A percentile compares a stretch with the other conserved stretches of the same genome.
These are phyloP conservation scores for Gremmenia infestans DNA, from an alignment of 2,329 filamentous ascomycete genomes.

Conservation along the genomic window DNA sequence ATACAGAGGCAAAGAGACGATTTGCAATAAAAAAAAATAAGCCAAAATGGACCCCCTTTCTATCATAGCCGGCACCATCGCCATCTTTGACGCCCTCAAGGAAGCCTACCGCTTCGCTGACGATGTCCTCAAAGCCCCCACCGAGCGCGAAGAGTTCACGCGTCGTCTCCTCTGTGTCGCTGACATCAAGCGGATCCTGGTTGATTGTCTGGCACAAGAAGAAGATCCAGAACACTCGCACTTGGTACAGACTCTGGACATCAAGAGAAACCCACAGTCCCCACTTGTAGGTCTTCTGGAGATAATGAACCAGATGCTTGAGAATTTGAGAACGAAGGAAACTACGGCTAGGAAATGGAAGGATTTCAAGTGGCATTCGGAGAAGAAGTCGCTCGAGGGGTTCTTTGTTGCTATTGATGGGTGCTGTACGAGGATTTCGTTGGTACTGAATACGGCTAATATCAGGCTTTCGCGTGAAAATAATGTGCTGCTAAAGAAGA, in stretches of 20 bases:
- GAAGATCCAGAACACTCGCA: slow-evolving; percentile 2
- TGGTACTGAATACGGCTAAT: background rate
- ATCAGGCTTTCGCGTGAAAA: background rate
- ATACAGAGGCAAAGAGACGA: no score
- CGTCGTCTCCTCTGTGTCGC: slow-evolving; percentile 7
- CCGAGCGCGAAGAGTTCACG: slow-evolving; percentile 11
- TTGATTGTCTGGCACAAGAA: background rate
- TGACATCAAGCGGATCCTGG: background rate
- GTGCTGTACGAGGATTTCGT: slow-evolving; percentile 7
- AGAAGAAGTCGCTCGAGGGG: slow-evolving; percentile 11
- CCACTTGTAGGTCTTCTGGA: slow-evolving; percentile 5
- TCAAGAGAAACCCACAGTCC: background rate
- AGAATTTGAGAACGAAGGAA: slow-evolving; percentile 1
- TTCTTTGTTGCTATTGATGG: slow-evolving; percentile 8
- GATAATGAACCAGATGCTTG: slow-evolving; percentile 4
- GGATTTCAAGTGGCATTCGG: slow-evolving; percentile 15
- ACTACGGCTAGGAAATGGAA: background rate
- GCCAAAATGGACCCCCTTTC: slow-evolving; percentile 11
- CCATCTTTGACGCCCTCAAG: slow-evolving; percentile 12
- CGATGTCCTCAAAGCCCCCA: slow-evolving; percentile 11
- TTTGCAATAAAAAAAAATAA: background rate
- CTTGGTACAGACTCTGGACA: background rate
- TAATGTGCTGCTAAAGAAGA: background rate
- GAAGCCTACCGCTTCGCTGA: slow-evolving; percentile 8
- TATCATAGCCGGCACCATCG: slow-evolving; percentile 10